Percentiles rank a stretch among this genome's conserved stretches.
These are phyloP conservation scores for Diaporthe citri DNA, from an alignment of 2,329 filamentous ascomycete species.

Conservation along the genomic window DNA sequence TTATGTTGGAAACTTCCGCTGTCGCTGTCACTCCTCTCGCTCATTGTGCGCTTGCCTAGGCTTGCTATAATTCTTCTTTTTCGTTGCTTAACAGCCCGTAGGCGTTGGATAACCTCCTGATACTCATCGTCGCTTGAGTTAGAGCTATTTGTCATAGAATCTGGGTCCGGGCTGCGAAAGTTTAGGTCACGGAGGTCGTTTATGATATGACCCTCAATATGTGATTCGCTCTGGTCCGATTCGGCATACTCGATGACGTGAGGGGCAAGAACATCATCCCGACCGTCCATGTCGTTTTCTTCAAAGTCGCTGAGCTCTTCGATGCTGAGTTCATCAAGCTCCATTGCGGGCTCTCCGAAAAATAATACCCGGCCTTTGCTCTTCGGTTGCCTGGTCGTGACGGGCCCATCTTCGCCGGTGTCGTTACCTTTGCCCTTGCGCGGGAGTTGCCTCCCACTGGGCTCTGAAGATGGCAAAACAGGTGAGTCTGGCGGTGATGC, in stretches of 20 bases:
- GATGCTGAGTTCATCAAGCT: not conserved
- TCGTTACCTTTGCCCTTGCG: not conserved
- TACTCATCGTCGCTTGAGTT: slow-evolving; percentile 55
- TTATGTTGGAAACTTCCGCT: slow-evolving; percentile 54
- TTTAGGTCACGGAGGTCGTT: slow-evolving; percentile 60
- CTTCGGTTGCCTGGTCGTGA: not conserved
- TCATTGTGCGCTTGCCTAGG: slow-evolving; percentile 68
- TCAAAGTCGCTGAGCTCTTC: slow-evolving; percentile 55
- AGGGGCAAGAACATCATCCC: slow-evolving; percentile 57
- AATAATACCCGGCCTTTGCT: not conserved
- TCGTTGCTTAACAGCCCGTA: no score
- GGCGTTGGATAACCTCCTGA: slow-evolving; percentile 53
- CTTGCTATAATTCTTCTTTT: no score
- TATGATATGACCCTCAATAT: slow-evolving; percentile 59
- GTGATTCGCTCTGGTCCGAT: slow-evolving; percentile 54
- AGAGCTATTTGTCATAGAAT: slow-evolving; percentile 52
- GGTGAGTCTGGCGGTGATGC: not conserved
- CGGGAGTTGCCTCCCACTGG: not conserved
- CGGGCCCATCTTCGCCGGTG: not conserved
- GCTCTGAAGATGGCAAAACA: not conserved
- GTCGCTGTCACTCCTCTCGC: slow-evolving; percentile 65
- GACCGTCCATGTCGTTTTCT: slow-evolving; percentile 57
- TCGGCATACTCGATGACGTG: slow-evolving; percentile 60
- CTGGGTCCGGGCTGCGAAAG: slow-evolving; percentile 55
- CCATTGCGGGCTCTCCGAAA: not conserved